Conservation (phyloP, 345 rosid genomes). For the Anacardium occidentale region DNA sequence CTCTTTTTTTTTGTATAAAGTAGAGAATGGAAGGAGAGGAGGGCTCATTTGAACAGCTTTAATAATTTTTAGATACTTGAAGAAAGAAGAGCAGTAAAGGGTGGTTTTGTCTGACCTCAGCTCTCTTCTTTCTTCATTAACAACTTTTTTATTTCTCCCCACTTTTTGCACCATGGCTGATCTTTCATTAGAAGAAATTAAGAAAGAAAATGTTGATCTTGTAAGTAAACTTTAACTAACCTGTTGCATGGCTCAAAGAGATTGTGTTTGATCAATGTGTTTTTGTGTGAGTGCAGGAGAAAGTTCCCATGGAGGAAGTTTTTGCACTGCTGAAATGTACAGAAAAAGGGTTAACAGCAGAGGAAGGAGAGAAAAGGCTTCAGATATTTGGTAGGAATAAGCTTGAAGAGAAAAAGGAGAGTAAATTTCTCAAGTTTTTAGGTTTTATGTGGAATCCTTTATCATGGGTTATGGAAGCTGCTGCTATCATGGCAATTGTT, state of each 20-base stretch:
- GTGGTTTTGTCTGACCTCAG: not conserved
- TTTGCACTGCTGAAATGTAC: constrained; percentile 78
- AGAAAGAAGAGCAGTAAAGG: constrained; percentile 2
- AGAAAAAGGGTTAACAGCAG: constrained; percentile 61
- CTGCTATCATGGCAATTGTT: constrained; percentile 91
- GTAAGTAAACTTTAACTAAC: constrained; percentile 36
- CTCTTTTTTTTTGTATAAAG: no score
- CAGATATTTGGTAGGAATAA: constrained; percentile 77
- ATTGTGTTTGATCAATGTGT: not conserved
- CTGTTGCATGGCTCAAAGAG: not conserved
- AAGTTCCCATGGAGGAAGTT: constrained; percentile 75
- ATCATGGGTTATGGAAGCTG: constrained; percentile 97
- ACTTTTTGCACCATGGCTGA: constrained; percentile 41
- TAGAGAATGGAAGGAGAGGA: not conserved
- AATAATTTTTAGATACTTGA: not conserved
- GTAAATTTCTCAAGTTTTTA: constrained; percentile 71
- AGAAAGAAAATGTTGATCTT: constrained; percentile 72
- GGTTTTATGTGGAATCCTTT: constrained; percentile 98
- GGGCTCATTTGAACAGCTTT: not conserved
- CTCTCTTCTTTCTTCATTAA: constrained; percentile 26
- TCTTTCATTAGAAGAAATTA: constrained; percentile 70
- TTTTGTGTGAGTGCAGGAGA: constrained; percentile 44
- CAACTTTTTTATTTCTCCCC: not conserved
- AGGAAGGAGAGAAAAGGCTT: constrained; percentile 76
- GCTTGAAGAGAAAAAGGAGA: constrained; percentile 82